phyloP scores from a whole-genome alignment of 306 rosid species.

The Gynostemma pentaphyllum region DNA sequence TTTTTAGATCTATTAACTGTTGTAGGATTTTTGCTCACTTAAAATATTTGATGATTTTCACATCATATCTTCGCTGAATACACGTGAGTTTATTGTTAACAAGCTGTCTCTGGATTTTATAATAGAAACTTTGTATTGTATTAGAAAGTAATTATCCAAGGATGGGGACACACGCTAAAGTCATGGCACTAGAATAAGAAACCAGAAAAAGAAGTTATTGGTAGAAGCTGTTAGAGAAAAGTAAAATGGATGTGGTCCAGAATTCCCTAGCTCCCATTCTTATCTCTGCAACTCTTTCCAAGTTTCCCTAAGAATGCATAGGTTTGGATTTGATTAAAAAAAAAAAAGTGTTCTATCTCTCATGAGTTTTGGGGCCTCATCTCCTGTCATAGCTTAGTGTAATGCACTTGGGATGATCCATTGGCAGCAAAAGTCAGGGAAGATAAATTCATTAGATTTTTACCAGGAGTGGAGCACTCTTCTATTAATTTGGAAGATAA shows the following conservation, averaged over 20 bases:
- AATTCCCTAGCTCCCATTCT: too few species aligned
- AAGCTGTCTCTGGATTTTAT: not conserved
- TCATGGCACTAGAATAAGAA: not conserved
- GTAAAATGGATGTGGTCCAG: too few species aligned
- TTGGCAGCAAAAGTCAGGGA: not conserved
- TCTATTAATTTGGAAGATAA: not conserved
- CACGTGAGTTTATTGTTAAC: conserved; percentile 1
- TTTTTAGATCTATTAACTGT: not conserved
- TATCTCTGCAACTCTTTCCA: too few species aligned
- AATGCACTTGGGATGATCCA: not conserved
- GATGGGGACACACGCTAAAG: not conserved
- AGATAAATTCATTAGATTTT: not conserved
- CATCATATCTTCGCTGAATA: not conserved
- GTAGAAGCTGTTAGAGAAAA: too few species aligned
- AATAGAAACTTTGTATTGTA: not conserved
- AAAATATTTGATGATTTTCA: not conserved
- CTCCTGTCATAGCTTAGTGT: too few species aligned
- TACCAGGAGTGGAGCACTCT: not conserved
- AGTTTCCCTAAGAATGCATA: too few species aligned
- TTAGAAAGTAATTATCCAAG: not conserved
- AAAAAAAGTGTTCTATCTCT: too few species aligned
- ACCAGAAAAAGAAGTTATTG: too few species aligned
- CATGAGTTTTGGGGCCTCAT: too few species aligned
- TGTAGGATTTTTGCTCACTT: conserved; percentile 7
- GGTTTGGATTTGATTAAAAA: too few species aligned